A percentile compares a stretch with the other conserved stretches of the same genome.
phyloP scores from a whole-genome alignment of 257 asterid genomes.

The Nicotiana tabacum region DNA sequence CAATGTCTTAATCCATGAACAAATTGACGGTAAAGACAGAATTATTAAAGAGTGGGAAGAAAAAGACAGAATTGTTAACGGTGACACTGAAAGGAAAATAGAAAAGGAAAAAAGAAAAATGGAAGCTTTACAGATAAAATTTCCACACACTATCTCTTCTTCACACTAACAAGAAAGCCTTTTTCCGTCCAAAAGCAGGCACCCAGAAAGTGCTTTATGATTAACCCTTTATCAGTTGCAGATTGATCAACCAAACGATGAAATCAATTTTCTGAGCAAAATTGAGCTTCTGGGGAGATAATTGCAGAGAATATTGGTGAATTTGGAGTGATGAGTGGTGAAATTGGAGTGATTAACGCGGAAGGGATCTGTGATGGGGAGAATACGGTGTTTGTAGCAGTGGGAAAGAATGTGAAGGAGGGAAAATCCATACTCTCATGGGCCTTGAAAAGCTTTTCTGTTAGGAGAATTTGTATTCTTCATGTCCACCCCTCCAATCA shows the following conservation, averaged over 20 bases:
- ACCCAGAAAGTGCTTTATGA: conserved; percentile 12
- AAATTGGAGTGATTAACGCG: conserved; percentile 26
- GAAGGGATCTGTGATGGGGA: conserved; percentile 33
- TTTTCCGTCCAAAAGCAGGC: background rate
- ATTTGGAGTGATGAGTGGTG: conserved; percentile 41
- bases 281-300: background rate
- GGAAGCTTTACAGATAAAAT: background rate
- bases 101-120: background rate
- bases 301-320: background rate
- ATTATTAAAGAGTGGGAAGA: background rate
- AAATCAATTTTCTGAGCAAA: background rate
- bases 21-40: background rate
- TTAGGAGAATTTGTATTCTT: conserved; percentile 49
- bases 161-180: background rate
- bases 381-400: conserved; percentile 56
- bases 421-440: conserved; percentile 61
- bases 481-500: conserved; percentile 73
- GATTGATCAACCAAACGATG: background rate
- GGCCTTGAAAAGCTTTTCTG: conserved; percentile 50
- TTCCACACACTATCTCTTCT: background rate
- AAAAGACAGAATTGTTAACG: background rate
- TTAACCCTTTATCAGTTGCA: background rate
- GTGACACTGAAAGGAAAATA: background rate
- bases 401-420: conserved; percentile 61
- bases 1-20: background rate